Evolutionary conservation across 2,329 filamentous ascomycete species (phyloP), one percentile per base, ranked within the genome.

Genomic region (Salinomyces thailandicus): DNA sequence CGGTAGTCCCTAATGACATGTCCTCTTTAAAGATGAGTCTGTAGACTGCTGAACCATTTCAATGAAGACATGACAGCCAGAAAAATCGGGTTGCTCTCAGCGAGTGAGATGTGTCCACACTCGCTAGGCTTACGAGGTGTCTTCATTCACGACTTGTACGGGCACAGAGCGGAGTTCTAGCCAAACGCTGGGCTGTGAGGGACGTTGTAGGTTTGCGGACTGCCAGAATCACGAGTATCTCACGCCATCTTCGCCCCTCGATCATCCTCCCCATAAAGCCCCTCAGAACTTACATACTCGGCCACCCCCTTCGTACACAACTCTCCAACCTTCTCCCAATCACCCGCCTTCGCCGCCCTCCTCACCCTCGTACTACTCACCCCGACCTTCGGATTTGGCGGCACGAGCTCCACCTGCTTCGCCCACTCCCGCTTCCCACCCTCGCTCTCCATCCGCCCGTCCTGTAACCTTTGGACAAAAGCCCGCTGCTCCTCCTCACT

Each of bases 361-460:
- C 81, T 67, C 30, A 80, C 79, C 48, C 64, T 69, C 5, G 83
- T 85, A 44, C 67, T 72, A 49, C 72, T 75, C 3, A 75, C 60
- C 3, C 67, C 59, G 6, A 60, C 63, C 4, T 62, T 67, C 1
- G 61, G 63, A 12, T 60, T 60, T 0, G 67, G 72, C 12, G 72
- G 62, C 1, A 77, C 71, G 53, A 85, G 57, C 41, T 76, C 71
- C 18, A 87, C 71, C 45, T 68, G 65, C 4, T 51, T 53, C 26
- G 66, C 69, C 81, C 81, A 87, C 41, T 65, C 64, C 24, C 45
- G 59, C 47, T 63, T 62, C 1, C 73, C 78, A 0, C 77, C 78
- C 0, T 70, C 64, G 2, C 53, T 57, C 38, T 69, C 69, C 47
- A 75, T 53, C 35, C 58, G 65, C 0, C 66, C 57, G 14, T 54